Percentiles rank a stretch among this genome's conserved stretches.
Conservation (phyloP, 495 filamentous ascomycete genomes). For the Durotheca rogersii region DNA sequence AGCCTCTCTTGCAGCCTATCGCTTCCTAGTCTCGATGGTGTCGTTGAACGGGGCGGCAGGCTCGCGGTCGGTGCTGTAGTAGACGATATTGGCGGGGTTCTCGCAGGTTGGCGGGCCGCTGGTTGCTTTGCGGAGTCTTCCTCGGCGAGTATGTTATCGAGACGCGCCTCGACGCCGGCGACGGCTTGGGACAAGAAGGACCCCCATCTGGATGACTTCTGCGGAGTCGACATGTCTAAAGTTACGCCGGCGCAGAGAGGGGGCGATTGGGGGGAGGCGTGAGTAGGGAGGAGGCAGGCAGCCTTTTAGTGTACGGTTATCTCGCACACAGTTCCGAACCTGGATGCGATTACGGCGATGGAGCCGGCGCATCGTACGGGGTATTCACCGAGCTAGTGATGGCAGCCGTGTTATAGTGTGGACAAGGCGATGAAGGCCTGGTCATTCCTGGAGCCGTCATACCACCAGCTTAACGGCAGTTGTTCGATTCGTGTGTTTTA, state of each 20-base stretch:
- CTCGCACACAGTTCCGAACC: slow-evolving; percentile 17
- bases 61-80: slow-evolving; percentile 10
- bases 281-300: too few relatives aligned
- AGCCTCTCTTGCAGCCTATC: slow-evolving; percentile 84
- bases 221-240: slow-evolving; percentile 40
- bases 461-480: background rate
- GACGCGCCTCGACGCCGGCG: slow-evolving; percentile 86
- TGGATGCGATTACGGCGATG: slow-evolving; percentile 9
- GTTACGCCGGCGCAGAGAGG: background rate
- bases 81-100: slow-evolving; percentile 30
- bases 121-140: slow-evolving; percentile 46
- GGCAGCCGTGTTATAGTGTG: slow-evolving; percentile 27
- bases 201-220: slow-evolving; percentile 65
- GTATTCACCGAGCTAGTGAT: slow-evolving; percentile 3
- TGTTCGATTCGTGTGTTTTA: slow-evolving; percentile 5
- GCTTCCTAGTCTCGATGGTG: slow-evolving; percentile 57
- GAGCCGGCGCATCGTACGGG: slow-evolving; percentile 34
- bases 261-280: too few relatives aligned
- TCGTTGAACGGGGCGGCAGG: slow-evolving; percentile 27
- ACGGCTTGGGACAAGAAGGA: slow-evolving; percentile 89
- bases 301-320: slow-evolving; percentile 11
- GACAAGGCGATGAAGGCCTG: slow-evolving; percentile 12
- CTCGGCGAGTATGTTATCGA: slow-evolving; percentile 90
- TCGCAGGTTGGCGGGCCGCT: slow-evolving; percentile 27
- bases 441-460: slow-evolving; percentile 6